Evolutionary conservation across 768 basidiomycete species (phyloP), one percentile per base, ranked within the genome.

Genomic region (Tylopilus sp.): DNA sequence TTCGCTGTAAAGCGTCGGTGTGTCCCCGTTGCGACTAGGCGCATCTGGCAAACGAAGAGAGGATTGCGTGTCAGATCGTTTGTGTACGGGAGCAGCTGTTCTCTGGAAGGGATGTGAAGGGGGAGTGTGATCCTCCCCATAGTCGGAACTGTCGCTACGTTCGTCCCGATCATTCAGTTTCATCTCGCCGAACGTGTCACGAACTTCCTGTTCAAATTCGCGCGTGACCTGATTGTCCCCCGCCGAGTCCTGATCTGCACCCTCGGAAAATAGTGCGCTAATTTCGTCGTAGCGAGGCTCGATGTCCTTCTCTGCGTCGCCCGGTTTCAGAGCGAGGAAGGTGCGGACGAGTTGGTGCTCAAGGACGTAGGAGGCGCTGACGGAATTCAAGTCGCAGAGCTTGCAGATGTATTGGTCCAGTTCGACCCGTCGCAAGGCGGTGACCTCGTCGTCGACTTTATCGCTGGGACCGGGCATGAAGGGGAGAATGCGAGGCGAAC

Each of bases 391-490:
- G 28, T 78, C 79, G 67, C 92, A 89, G 14, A 99, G 78, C 48
- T 84, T 82, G 63, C 81, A 80, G 33, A 98, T 78, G 71, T 99
- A 99, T 28, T 88, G 86, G 63, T 97, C 89, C 26, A 99, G 78
- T 64, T 98, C 97, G 19, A 75, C 77, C 55, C 87, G 81, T 49
- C 97, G 78, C 30, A 83, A 80, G 16, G 87, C 84, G 25, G 94
- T 96, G 58, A 98, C 77, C 36, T 79, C 77, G 57, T 92, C 87
- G 71, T 94, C 86, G 30, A 98, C 92, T 19, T 85, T 74, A 24
- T 87, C 78, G 8, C 89, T 83, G 6, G 95, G 97, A 3, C 97
- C 97, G 3, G 97, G 97, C 97, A 99, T 99, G 72, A 84, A 98
- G 2, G 97, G 97, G 25, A 99, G 75, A 46, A 96, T 87, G 31